Conservation (phyloP, 164 flowering plant genomes). For the Stephania yunnanensis region DNA sequence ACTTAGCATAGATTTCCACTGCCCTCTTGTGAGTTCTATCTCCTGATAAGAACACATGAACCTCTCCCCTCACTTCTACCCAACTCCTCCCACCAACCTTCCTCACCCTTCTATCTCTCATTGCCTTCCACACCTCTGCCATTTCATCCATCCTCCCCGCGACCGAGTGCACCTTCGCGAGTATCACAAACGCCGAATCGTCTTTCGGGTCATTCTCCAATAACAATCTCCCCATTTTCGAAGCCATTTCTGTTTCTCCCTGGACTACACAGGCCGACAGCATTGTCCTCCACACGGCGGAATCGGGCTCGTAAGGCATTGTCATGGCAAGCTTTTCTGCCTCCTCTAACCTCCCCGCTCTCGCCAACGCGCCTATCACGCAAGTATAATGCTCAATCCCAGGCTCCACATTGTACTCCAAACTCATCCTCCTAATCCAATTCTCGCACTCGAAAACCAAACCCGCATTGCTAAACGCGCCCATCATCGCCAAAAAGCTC, state of each 20-base stretch:
- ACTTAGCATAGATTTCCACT: conserved; percentile 2
- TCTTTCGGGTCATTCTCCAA: conserved; percentile 4
- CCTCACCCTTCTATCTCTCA: conserved; percentile 8
- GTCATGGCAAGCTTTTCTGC: not conserved
- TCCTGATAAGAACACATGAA: conserved; percentile 6
- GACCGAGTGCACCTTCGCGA: conserved; percentile 1
- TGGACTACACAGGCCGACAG: conserved; percentile 3
- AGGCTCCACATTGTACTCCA: conserved; percentile 4
- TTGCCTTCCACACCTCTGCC: conserved; percentile 2
- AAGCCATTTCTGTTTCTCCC: conserved; percentile 2
- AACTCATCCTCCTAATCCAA: conserved; percentile 5
- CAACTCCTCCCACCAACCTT: conserved; percentile 6
- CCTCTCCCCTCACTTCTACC: conserved; percentile 10
- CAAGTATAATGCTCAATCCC: conserved; percentile 9
- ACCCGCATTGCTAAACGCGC: conserved; percentile 9
- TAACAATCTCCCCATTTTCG: not conserved
- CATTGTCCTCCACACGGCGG: conserved; percentile 5
- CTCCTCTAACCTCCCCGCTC: conserved; percentile 2
- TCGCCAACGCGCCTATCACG: conserved; percentile 2
- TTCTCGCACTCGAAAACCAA: conserved; percentile 1
- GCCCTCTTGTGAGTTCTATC: conserved; percentile 3
- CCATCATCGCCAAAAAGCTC: conserved; percentile 2
- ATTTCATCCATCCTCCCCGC: not conserved
- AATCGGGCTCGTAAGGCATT: conserved; percentile 10
- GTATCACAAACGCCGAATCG: conserved; percentile 8